phyloP scores from a whole-genome alignment of 106 monocot genomes.

The Ottelia alismoides region DNA sequence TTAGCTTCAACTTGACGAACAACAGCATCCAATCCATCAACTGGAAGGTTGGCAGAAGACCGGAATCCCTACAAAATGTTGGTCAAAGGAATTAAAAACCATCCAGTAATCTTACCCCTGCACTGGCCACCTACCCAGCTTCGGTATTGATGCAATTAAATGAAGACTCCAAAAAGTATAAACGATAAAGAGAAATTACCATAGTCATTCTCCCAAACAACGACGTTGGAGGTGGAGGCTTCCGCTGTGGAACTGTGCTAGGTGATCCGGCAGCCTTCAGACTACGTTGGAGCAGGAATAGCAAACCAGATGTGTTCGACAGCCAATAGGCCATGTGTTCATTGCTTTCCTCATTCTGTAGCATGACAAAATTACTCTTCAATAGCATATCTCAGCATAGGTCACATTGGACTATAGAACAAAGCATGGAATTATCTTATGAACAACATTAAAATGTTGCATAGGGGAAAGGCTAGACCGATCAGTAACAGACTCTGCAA shows the following conservation, averaged over 20 bases:
- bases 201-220: slow-evolving; percentile 96
- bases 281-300: slow-evolving; percentile 81
- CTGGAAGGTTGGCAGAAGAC: slow-evolving; percentile 47
- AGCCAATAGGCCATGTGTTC: slow-evolving; percentile 85
- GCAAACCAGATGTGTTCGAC: slow-evolving; percentile 68
- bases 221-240: slow-evolving; percentile 60
- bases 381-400: too few relatives aligned
- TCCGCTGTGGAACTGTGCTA: slow-evolving; percentile 33
- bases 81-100: neutral
- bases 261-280: slow-evolving; percentile 53
- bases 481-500: too few relatives aligned
- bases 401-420: too few relatives aligned
- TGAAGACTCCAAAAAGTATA: neutral
- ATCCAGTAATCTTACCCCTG: neutral
- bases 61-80: slow-evolving; percentile 59
- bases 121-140: neutral
- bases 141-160: neutral
- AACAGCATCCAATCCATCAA: slow-evolving; percentile 57
- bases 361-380: slow-evolving; percentile 5
- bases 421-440: too few relatives aligned
- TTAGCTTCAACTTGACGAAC: slow-evolving; percentile 67
- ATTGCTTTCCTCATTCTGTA: slow-evolving; percentile 77
- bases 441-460: too few relatives aligned
- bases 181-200: neutral
- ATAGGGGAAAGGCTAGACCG: too few relatives aligned